Evolutionary conservation across 1,284 basidiomycete species (phyloP).

Genomic region (Rhodofomes roseus): DNA sequence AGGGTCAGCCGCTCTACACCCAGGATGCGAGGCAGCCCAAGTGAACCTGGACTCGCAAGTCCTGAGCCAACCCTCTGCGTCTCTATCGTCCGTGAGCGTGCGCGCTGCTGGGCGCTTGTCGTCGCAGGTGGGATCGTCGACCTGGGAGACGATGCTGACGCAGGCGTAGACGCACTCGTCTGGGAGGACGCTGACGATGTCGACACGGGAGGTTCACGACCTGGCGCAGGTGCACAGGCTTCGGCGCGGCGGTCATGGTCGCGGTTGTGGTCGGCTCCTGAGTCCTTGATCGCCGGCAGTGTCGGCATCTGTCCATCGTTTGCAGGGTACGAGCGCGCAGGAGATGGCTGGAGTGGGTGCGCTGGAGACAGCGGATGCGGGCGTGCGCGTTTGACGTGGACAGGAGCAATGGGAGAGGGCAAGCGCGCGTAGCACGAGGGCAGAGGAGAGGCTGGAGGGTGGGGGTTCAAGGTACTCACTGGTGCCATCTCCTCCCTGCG

Average conservation of each 20-base stretch:
- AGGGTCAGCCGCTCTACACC: neutral
- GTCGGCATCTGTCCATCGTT: neutral
- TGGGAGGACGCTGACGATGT: slow-evolving; percentile 3
- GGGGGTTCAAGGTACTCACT: no score
- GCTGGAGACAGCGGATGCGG: no score
- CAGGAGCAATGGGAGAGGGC: no score
- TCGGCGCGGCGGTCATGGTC: slow-evolving; percentile 3
- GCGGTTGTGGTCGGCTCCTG: no score
- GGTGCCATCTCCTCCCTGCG: no score
- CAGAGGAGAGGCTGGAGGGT: no score
- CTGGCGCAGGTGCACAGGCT: neutral
- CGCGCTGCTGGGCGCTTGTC: neutral
- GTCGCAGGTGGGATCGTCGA: neutral
- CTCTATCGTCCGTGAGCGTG: slow-evolving; percentile 5
- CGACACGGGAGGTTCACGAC: slow-evolving; percentile 2
- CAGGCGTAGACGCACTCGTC: neutral
- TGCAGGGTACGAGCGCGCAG: no score
- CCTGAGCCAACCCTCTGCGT: neutral
- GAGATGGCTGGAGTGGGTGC: no score
- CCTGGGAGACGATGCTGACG: neutral
- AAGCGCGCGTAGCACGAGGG: no score
- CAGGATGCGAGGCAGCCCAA: neutral
- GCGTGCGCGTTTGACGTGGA: no score
- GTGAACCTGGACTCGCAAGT: no score
- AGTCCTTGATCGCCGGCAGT: neutral